A percentile compares a stretch with the other conserved stretches of the same genome.
phyloP scores from a whole-genome alignment of 2,329 filamentous ascomycete genomes.

The Cladophialophora yegresii region DNA sequence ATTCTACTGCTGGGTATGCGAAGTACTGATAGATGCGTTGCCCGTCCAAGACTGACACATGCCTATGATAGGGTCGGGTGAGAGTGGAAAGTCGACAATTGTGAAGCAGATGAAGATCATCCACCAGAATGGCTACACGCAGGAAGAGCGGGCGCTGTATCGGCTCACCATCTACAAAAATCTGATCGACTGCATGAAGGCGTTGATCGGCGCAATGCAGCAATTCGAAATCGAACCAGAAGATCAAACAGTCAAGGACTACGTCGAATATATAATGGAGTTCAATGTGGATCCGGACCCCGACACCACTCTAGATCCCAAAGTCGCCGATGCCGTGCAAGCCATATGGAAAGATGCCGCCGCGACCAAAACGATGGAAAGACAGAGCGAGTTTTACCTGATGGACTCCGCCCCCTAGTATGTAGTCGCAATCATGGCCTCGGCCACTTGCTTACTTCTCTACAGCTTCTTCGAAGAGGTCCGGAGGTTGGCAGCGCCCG shows the following conservation, averaged over 20 bases:
- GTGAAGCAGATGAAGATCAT: conserved; percentile 99
- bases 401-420: conserved; percentile 99
- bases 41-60: conserved; percentile 21
- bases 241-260: conserved; percentile 68
- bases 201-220: conserved; percentile 85
- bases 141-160: conserved; percentile 91
- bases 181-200: conserved; percentile 92
- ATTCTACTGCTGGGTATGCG: conserved; percentile 83
- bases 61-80: conserved; percentile 73
- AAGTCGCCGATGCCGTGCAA: conserved; percentile 78
- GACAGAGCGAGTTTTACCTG: conserved; percentile 96
- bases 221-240: conserved; percentile 85
- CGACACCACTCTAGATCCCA: conserved; percentile 76
- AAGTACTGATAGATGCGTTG: conserved; percentile 18
- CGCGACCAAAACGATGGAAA: conserved; percentile 80
- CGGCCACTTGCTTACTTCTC: conserved; percentile 24
- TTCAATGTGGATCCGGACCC: conserved; percentile 91
- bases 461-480: conserved; percentile 93
- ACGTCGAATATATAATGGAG: conserved; percentile 77
- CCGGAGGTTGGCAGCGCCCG: conserved; percentile 74
- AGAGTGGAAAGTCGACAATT: conserved; percentile 98
- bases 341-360: conserved; percentile 89
- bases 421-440: conserved; percentile 42
- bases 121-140: conserved; percentile 94
- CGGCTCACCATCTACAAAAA: conserved; percentile 98